Evolutionary conservation across 106 monocot species (phyloP).

Genomic region (Dioscorea alata): DNA sequence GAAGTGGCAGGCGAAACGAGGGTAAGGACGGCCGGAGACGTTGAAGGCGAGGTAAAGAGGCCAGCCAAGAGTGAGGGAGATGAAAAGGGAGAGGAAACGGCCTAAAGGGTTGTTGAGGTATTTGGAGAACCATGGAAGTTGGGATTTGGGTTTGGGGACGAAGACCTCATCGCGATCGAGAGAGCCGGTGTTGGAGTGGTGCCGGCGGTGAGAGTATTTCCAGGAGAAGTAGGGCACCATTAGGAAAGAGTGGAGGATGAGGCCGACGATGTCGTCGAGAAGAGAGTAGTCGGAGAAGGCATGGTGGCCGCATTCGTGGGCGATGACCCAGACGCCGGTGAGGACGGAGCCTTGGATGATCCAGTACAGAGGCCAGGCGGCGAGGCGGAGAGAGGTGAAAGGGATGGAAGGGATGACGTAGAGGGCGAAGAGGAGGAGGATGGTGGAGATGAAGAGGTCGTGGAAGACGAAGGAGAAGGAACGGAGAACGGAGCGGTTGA

Average conservation of each 20-base stretch:
- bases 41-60: constrained; percentile 65
- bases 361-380: constrained; percentile 85
- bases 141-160: constrained; percentile 60
- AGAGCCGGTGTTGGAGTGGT: constrained; percentile 88
- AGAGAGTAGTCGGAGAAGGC: constrained; percentile 68
- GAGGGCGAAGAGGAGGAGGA: constrained; percentile 50
- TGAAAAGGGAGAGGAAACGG: constrained; percentile 28
- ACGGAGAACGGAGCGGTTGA: constrained; percentile 38
- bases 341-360: constrained; percentile 54
- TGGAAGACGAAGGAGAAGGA: constrained; percentile 51
- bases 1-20: constrained; percentile 67
- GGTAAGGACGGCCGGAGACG: constrained; percentile 56
- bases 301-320: constrained; percentile 92
- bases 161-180: constrained; percentile 86
- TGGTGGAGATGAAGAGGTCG: constrained; percentile 29
- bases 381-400: constrained; percentile 12
- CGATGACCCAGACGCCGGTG: constrained; percentile 84
- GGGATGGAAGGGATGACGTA: constrained; percentile 46
- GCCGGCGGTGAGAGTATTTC: constrained; percentile 86
- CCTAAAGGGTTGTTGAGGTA: constrained; percentile 73
- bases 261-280: constrained; percentile 65
- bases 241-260: constrained; percentile 70
- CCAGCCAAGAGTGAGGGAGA: constrained; percentile 67
- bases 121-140: constrained; percentile 37
- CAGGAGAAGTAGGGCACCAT: constrained; percentile 95